These are phyloP conservation scores for Suhomyces bribrorum DNA, from an alignment of 1,139 yeast genomes.

Conservation along the genomic window DNA sequence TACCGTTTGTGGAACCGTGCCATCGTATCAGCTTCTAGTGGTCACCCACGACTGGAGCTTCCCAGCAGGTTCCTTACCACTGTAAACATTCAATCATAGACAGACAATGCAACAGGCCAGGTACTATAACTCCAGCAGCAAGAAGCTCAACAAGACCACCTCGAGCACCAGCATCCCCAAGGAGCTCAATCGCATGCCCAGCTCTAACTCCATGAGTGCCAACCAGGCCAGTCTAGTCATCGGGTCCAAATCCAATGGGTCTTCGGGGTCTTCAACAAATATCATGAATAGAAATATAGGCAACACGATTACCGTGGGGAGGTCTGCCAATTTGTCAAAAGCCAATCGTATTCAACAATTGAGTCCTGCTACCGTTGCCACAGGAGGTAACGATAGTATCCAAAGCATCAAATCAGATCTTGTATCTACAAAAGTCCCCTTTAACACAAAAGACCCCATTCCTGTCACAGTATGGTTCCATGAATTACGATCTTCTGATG, in stretches of 20 bases:
- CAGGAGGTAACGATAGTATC: constrained; percentile 6
- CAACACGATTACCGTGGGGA: constrained; percentile 22
- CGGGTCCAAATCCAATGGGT: constrained; percentile 11
- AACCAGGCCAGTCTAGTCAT: constrained; percentile 14
- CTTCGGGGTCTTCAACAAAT: constrained; percentile 9
- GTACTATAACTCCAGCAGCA: constrained; percentile 19
- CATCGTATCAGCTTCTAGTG: too few species aligned
- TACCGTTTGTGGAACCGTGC: too few species aligned
- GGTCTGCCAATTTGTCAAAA: constrained; percentile 5
- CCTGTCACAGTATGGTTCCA: constrained; percentile 72
- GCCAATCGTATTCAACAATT: constrained; percentile 5
- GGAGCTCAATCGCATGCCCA: neutral
- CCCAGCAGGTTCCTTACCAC: too few species aligned
- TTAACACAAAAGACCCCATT: constrained; percentile 28
- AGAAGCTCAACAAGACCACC: constrained; percentile 1
- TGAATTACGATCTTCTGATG: constrained; percentile 58
- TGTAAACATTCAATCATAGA: too few species aligned
- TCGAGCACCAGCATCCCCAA: constrained; percentile 2
- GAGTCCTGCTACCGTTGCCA: constrained; percentile 3
- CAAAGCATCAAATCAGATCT: constrained; percentile 7
- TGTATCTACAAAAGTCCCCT: neutral
- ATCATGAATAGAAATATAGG: constrained; percentile 18
- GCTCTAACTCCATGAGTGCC: constrained; percentile 12
- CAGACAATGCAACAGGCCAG: constrained; percentile 33
- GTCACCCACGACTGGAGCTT: too few species aligned